These are phyloP conservation scores for Haplosporangium gracile DNA, from an alignment of 192 early-diverging fungal genomes.

Conservation along the genomic window DNA sequence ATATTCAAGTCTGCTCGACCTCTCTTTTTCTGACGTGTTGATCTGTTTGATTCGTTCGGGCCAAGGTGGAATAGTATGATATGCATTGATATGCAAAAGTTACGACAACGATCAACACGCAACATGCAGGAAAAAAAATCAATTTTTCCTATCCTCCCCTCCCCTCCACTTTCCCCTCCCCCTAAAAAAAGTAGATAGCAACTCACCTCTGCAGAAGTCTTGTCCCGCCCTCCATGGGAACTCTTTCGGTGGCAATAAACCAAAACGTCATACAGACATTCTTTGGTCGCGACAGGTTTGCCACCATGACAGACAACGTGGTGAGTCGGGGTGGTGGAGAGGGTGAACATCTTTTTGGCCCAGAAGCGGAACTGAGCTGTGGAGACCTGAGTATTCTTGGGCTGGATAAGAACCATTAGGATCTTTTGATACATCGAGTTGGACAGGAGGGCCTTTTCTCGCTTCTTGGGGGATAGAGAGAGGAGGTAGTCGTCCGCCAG, in stretches of 20 bases:
- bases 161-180: background rate
- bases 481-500: conserved; percentile 62
- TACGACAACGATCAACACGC: background rate
- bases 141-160: background rate
- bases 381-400: conserved; percentile 65
- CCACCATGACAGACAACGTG: conserved; percentile 64
- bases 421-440: conserved; percentile 64
- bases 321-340: conserved; percentile 44
- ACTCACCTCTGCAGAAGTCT: conserved; percentile 66
- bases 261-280: conserved; percentile 63
- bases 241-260: conserved; percentile 63
- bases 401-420: conserved; percentile 62
- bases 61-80: too few relatives aligned
- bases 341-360: conserved; percentile 69
- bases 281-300: conserved; percentile 66
- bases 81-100: background rate
- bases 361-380: conserved; percentile 69
- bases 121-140: background rate
- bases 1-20: too few relatives aligned
- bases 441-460: conserved; percentile 65
- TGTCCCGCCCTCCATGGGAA: conserved; percentile 68
- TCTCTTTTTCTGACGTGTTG: too few relatives aligned
- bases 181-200: background rate
- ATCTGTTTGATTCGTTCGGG: too few relatives aligned
- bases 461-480: conserved; percentile 63